Base-by-base conservation (phyloP, 2,329 filamentous ascomycete genomes). In the Phialophora macrospora region DNA sequence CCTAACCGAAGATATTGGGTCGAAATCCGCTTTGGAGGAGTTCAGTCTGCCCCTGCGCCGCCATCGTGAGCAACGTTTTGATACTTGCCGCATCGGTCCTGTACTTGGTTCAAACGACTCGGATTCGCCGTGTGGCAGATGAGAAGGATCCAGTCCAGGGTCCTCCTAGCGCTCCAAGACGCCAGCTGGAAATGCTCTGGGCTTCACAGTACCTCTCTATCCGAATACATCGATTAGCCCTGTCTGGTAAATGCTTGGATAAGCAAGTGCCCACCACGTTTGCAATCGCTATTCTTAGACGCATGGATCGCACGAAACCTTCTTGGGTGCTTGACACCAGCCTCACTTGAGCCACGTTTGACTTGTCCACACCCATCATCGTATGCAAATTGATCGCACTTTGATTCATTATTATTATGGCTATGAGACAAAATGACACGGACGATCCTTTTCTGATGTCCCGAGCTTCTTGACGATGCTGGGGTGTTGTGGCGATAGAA, bases 321-420 rank as follows among this genome's bases (percentile, higher is more conserved):
- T 34, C 32, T 34, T 48, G 44, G 44, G 24, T 24, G 24, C 24
- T 24, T 24, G 24, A 8, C 44, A n/a, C 17, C 24, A 51, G 48
- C 24, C 48, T 24, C 48, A 51, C 20, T 26, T 26, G 22, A 51
- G 24, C 20, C 22, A 26, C 48, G 48, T 28, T 5, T n/a, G 38
- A n/a, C 5, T 44, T n/a, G 38, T 5, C 17, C 17, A 44, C 38
- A 20, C 38, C 14, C 26, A 28, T 24, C 9, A 12, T 26, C 8
- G 14, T 30, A 4, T 38, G 20, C 20, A 24, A 52, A 60, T 14
- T 17, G 28, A 46, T 26, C 48, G 38, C 30, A 52, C 32, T 60
- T 51, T 34, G n/a, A 32, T 34, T 51, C 48, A 60, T 60, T 60
- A 60, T 52, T 52, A 60, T 52, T 60, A 60, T 51, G 20, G 58